These are phyloP conservation scores for Lactarius quietus DNA, from an alignment of 768 basidiomycete genomes.

Conservation along the genomic window DNA sequence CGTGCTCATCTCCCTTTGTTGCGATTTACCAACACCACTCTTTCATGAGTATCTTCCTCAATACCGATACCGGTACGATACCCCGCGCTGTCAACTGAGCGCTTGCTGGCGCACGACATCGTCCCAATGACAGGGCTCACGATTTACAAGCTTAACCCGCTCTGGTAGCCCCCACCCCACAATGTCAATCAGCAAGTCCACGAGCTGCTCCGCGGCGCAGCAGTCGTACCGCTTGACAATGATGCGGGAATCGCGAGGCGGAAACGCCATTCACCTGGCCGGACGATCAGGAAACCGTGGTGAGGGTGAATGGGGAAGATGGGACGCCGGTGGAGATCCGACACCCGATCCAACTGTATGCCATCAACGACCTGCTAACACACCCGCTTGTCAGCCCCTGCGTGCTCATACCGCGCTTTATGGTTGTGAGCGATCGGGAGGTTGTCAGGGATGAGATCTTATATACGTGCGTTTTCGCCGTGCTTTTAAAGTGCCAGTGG, in stretches of 20 bases:
- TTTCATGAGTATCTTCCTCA: conserved; percentile 84
- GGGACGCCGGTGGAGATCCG: conserved; percentile 54
- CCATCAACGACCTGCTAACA: conserved; percentile 67
- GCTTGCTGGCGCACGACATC: conserved; percentile 56
- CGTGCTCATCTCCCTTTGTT: conserved; percentile 92
- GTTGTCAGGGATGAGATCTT: conserved; percentile 90
- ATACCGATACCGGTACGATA: conserved; percentile 72
- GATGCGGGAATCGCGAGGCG: not conserved
- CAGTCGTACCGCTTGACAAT: conserved; percentile 34
- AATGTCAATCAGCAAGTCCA: conserved; percentile 56
- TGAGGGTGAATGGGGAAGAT: conserved; percentile 41
- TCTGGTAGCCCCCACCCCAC: conserved; percentile 74
- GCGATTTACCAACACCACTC: conserved; percentile 86
- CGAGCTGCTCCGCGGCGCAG: conserved; percentile 44
- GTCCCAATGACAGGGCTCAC: conserved; percentile 70
- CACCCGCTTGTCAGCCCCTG: conserved; percentile 91
- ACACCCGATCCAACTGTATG: conserved; percentile 82
- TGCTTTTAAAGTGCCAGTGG: too few relatives aligned
- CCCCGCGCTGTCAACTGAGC: not conserved
- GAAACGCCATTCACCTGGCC: not conserved
- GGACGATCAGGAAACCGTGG: conserved; percentile 41
- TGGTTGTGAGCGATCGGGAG: conserved; percentile 87
- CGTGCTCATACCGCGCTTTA: conserved; percentile 79
- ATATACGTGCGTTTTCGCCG: conserved; percentile 52
- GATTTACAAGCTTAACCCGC: conserved; percentile 71